phyloP scores from a whole-genome alignment of 257 asterid genomes.

The Fraxinus americana region DNA sequence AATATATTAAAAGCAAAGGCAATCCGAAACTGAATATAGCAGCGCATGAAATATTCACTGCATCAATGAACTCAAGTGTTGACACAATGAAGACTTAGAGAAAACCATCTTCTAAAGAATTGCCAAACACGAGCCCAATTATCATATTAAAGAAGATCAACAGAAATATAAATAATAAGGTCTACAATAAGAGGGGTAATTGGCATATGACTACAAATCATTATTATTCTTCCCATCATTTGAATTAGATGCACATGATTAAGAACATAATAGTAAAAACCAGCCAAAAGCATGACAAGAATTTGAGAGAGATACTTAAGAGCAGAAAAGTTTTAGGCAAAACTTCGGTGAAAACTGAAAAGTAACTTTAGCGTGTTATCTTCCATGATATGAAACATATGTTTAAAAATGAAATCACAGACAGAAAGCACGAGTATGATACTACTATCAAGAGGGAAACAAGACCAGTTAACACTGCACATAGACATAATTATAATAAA shows the following conservation, averaged over 20 bases:
- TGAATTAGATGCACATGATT: background rate
- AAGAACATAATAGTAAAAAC: background rate
- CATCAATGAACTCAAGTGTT: background rate
- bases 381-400: background rate
- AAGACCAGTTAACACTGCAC: background rate
- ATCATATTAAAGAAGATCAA: background rate
- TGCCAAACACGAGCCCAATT: background rate
- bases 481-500: background rate
- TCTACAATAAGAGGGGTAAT: background rate
- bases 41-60: background rate
- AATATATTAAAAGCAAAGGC: background rate
- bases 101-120: background rate
- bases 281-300: too few relatives aligned
- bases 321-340: too few relatives aligned
- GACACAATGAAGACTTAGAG: background rate
- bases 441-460: background rate
- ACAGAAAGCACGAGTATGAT: background rate
- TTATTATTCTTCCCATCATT: too few relatives aligned
- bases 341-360: too few relatives aligned
- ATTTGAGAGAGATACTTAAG: too few relatives aligned
- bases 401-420: background rate
- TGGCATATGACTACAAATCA: background rate
- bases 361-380: too few relatives aligned
- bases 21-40: background rate
- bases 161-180: background rate